These are phyloP conservation scores for Drosera capensis DNA, from an alignment of 148 eudicot species.

Conservation along the genomic window DNA sequence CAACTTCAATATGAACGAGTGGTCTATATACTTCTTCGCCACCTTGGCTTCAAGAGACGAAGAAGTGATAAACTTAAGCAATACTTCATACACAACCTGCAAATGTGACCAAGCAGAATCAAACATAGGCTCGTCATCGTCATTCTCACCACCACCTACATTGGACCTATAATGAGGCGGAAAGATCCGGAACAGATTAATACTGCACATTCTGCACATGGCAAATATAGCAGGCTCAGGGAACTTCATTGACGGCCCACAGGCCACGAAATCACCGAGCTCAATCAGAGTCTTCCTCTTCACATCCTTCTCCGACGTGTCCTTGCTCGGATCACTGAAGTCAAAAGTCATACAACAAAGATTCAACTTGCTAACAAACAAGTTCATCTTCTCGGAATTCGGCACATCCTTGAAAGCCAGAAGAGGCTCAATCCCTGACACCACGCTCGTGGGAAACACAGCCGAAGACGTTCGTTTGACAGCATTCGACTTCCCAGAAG, in stretches of 20 bases:
- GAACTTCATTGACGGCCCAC: conserved; percentile 39
- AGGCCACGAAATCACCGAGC: conserved; percentile 63
- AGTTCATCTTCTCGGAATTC: conserved; percentile 58
- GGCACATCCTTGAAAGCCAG: conserved; percentile 76
- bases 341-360: conserved; percentile 77
- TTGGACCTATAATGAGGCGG: conserved; percentile 53
- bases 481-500: conserved; percentile 22
- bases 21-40: conserved; percentile 75
- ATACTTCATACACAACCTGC: conserved; percentile 67
- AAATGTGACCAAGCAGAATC: conserved; percentile 92
- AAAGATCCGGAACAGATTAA: conserved; percentile 70
- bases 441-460: conserved; percentile 66
- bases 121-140: conserved; percentile 70
- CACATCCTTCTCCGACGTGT: conserved; percentile 51
- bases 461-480: conserved; percentile 56
- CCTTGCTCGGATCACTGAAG: conserved; percentile 51
- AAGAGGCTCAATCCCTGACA: conserved; percentile 64
- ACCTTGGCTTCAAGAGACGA: conserved; percentile 68
- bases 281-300: conserved; percentile 56
- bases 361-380: conserved; percentile 78
- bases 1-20: conserved; percentile 51
- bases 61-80: conserved; percentile 67
- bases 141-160: conserved; percentile 37
- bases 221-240: conserved; percentile 72
- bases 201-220: conserved; percentile 72